Evolutionary conservation across 345 rosid species (phyloP).

Genomic region (Eucalyptus erythrocorys): DNA sequence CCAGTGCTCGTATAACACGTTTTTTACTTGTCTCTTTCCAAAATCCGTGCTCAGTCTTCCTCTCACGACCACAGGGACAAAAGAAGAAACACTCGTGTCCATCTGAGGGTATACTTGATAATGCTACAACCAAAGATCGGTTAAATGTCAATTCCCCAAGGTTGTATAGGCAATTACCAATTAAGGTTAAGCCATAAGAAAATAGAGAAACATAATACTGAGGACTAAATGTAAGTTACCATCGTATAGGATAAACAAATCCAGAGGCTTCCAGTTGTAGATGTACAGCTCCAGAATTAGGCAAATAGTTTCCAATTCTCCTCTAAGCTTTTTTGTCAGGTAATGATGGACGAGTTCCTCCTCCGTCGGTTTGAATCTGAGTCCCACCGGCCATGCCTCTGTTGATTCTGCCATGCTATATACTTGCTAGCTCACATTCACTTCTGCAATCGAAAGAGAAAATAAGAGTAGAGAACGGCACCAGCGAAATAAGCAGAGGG

Average conservation of each 20-base stretch:
- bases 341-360: neutral
- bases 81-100: neutral
- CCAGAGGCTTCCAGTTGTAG: neutral
- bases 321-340: neutral
- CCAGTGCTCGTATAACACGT: neutral
- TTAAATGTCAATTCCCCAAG: neutral
- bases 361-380: neutral
- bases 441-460: neutral
- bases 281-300: neutral
- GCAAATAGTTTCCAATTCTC: neutral
- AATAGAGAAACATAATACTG: neutral
- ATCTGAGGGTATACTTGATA: neutral
- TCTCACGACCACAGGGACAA: neutral
- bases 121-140: neutral
- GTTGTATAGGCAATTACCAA: neutral
- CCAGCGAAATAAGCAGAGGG: neutral
- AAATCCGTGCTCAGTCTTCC: neutral
- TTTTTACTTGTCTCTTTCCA: neutral
- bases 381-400: neutral
- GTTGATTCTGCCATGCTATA: neutral
- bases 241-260: neutral
- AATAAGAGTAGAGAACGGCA: neutral
- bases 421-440: neutral
- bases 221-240: neutral
- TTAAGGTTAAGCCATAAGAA: neutral